Evolutionary conservation across 352 stramenopile genomes (phyloP), one percentile per base, ranked within the genome.

Genomic region (Globisporangium polare): DNA sequence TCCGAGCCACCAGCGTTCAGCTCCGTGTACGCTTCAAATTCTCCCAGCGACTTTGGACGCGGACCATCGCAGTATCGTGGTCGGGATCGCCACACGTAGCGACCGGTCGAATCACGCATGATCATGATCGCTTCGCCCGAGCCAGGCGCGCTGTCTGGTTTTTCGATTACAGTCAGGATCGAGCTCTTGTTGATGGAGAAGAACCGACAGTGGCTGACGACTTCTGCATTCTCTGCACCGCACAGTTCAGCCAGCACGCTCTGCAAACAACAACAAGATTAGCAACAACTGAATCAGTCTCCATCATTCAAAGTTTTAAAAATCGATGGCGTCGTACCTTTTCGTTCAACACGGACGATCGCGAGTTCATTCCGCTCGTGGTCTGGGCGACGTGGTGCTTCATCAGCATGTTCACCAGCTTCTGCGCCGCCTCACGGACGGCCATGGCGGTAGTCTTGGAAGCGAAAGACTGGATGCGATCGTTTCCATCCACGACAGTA

Each of bases 401-500:
- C 78, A 95, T 90, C 35, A 95, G 64, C 78, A 91, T 92, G 57
- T 88, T 91, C 17, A 93, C 71, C 10, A 95, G 58, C 53, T 91
- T 88, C 58, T 93, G 83, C 9, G 86, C 85, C 41, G 84, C 81
- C 39, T 90, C 78, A 3, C 84, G 86, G 12, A 88, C 80, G 8
- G 80, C 74, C 59, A 83, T 66, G 6, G 73, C 74, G 0, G 77
- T 76, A 27, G 60, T 78, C 58, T 80, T 77, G 2, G 75, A 77
- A 13, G 74, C 73, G 53, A 85, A 81, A 18, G 83, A 88, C 42
- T 88, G 80, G 13, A 86, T 82, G 31, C 79, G 73, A 45, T 92
- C 83, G 42, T 83, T 88, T 10, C 80, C 80, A 39, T 95, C 86
- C 41, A 95, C 79, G 26, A 94, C 84, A 0, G 83, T 89, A 20